phyloP scores from a whole-genome alignment of 208 protist species.

The Trypanosoma caninum region DNA sequence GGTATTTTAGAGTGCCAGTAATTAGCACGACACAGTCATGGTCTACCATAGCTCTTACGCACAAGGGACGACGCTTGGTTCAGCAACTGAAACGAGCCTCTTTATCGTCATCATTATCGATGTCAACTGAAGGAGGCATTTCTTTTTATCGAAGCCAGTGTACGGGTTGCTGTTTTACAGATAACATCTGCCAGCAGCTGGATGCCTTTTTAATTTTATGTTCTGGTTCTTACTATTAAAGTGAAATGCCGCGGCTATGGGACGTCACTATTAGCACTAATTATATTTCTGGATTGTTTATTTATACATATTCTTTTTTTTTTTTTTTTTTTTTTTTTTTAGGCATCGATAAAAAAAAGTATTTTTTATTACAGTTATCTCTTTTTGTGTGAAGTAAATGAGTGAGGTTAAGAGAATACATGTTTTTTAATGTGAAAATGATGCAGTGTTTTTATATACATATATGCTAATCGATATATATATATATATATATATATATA shows the following conservation, averaged over 20 bases:
- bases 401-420: no score
- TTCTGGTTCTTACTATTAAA: no score
- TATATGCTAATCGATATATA: no score
- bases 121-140: background rate
- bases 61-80: conserved; percentile 6
- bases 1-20: conserved; percentile 12
- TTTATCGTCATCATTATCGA: conserved; percentile 1
- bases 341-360: conserved; percentile 6
- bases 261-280: background rate
- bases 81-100: background rate
- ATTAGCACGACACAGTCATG: conserved; percentile 6
- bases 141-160: conserved; percentile 7
- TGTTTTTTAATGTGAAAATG: no score
- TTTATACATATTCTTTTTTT: background rate
- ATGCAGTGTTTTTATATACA: no score
- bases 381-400: no score
- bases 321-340: background rate
- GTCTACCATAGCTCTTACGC: conserved; percentile 16
- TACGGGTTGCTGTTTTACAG: conserved; percentile 22
- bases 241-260: no score
- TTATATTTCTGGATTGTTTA: background rate
- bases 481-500: conserved; percentile 13
- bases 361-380: no score
- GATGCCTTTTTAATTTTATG: conserved; percentile 7
- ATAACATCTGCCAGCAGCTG: conserved; percentile 15